These are phyloP conservation scores for Gossypium trilobum DNA, from an alignment of 441 rosid species.

Conservation along the genomic window DNA sequence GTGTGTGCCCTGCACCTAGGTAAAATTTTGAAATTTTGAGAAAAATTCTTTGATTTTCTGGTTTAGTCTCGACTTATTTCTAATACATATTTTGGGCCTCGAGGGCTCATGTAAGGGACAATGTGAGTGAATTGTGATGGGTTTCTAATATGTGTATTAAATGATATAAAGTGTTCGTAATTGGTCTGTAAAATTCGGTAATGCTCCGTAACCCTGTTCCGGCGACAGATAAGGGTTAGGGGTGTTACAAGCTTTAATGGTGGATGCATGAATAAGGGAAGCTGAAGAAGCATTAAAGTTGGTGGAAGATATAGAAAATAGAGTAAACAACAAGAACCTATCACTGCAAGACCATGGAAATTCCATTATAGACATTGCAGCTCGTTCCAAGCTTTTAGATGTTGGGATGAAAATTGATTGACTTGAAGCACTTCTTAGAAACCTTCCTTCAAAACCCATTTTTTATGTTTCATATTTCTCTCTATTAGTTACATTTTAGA, in stretches of 20 bases:
- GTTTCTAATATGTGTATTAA: too few species aligned
- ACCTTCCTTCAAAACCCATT: conserved; percentile 42
- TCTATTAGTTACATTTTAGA: neutral
- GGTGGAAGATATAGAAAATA: conserved; percentile 35
- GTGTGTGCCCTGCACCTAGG: too few species aligned
- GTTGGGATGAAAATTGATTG: conserved; percentile 44
- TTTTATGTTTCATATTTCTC: conserved; percentile 25
- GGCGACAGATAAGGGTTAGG: too few species aligned
- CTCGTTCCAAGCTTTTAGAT: conserved; percentile 35
- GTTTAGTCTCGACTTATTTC: too few species aligned
- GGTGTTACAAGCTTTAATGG: neutral
- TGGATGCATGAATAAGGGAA: conserved; percentile 46
- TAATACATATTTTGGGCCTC: too few species aligned
- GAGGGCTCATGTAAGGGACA: too few species aligned
- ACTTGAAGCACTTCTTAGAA: conserved; percentile 44
- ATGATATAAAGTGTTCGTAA: too few species aligned
- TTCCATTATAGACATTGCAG: conserved; percentile 17
- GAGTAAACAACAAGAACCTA: conserved; percentile 19
- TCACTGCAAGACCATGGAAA: neutral
- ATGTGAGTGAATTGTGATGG: too few species aligned
- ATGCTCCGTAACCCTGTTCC: too few species aligned
- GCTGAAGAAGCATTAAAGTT: conserved; percentile 34
- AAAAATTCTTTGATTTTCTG: too few species aligned
- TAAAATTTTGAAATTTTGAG: too few species aligned
- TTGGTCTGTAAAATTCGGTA: too few species aligned